Percentiles rank a stretch among this genome's conserved stretches.
Conservation (phyloP, 2,329 filamentous ascomycete species). For the Leptodontidium sp. region DNA sequence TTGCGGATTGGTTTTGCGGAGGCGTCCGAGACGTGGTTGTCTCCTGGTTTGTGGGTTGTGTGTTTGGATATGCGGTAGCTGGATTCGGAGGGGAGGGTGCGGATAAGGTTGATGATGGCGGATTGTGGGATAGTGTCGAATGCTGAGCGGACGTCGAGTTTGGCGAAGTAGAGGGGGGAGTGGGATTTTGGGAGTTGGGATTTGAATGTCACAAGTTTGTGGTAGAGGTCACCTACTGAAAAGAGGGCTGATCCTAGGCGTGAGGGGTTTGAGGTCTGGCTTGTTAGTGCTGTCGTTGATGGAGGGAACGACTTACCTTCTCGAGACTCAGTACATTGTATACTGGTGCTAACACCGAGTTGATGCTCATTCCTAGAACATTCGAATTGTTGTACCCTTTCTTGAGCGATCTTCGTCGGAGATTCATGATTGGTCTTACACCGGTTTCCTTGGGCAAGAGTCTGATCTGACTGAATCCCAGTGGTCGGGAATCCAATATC, state of each 20-base stretch:
- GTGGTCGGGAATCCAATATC: slow-evolving; percentile 65
- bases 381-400: slow-evolving; percentile 56
- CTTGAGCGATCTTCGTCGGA: slow-evolving; percentile 70
- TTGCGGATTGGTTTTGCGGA: slow-evolving; percentile 41
- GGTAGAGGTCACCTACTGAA: slow-evolving; percentile 82
- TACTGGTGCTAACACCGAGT: slow-evolving; percentile 74
- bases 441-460: slow-evolving; percentile 82
- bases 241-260: slow-evolving; percentile 82
- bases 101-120: slow-evolving; percentile 73
- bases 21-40: slow-evolving; percentile 30
- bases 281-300: slow-evolving; percentile 28
- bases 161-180: slow-evolving; percentile 79
- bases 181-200: slow-evolving; percentile 51
- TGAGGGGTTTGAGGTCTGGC: slow-evolving; percentile 57
- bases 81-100: slow-evolving; percentile 61
- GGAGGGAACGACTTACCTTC: slow-evolving; percentile 59
- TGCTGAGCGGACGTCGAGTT: slow-evolving; percentile 89
- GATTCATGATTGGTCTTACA: slow-evolving; percentile 86
- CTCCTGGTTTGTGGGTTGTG: slow-evolving; percentile 69
- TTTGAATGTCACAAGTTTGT: slow-evolving; percentile 75
- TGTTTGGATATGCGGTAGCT: slow-evolving; percentile 79
- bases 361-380: slow-evolving; percentile 70
- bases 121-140: slow-evolving; percentile 95
- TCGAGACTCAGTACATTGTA: slow-evolving; percentile 82
- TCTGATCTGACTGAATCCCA: slow-evolving; percentile 82